phyloP scores from a whole-genome alignment of 345 rosid genomes.

The Hibiscus tridactylites region DNA sequence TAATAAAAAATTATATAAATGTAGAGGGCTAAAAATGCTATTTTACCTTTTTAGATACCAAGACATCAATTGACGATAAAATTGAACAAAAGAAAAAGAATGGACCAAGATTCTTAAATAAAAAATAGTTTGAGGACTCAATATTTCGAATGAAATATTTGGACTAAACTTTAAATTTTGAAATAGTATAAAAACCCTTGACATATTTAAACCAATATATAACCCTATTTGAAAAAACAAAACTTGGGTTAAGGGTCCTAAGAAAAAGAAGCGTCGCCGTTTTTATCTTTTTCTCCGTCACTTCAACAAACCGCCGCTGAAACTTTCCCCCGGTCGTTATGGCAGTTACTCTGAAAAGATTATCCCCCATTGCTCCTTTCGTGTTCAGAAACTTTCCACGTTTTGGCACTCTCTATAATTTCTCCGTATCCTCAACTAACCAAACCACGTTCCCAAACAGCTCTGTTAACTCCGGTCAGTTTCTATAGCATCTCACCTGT shows the following conservation, averaged over 20 bases:
- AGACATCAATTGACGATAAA: too few species aligned
- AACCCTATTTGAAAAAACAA: not conserved
- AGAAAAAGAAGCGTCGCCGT: not conserved
- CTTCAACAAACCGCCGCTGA: not conserved
- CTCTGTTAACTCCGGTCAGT: not conserved
- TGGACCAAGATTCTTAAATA: too few species aligned
- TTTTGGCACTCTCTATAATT: not conserved
- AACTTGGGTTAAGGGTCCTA: not conserved
- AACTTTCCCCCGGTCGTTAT: not conserved
- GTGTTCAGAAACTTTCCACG: not conserved
- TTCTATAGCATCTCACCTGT: not conserved
- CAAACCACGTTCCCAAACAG: not conserved
- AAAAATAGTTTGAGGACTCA: too few species aligned
- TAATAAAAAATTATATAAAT: too few species aligned
- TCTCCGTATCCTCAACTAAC: constrained; percentile 6
- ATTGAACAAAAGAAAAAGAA: too few species aligned
- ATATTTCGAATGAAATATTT: too few species aligned
- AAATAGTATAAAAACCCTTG: too few species aligned
- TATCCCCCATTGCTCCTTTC: not conserved
- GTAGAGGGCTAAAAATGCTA: too few species aligned
- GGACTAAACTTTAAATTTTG: too few species aligned
- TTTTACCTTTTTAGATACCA: too few species aligned
- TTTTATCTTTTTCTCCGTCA: not conserved
- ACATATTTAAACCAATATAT: not conserved
- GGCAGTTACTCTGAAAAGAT: constrained; percentile 1